Base-by-base conservation (phyloP, 106 monocot genomes). In the Dendrobium catenatum region DNA sequence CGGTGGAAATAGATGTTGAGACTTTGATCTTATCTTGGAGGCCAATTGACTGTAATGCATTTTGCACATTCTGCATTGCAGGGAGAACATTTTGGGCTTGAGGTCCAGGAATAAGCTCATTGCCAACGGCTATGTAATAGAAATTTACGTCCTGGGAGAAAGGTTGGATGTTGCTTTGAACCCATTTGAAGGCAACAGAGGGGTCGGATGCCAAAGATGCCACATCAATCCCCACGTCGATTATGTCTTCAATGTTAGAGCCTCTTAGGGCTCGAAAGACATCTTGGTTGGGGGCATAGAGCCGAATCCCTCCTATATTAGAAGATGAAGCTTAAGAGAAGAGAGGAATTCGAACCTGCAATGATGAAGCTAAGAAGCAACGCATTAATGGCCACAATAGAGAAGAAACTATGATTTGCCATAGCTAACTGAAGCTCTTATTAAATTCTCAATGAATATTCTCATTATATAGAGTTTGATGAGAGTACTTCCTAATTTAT, bases 211-310 rank as follows among this genome's bases (percentile, higher is more conserved):
- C 90, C 5, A 88, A 5, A 27, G 2, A 4, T 19, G 26, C 73
- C 20, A 90, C 80, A 17, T 79, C 54, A n/a, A 7, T 15, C 0
- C 48, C 70, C 22, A 86, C 84, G 58, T 80, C 90, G 22, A 90
- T 68, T 44, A 86, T 42, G 64, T 88, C 77, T 2, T 24, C 41
- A 83, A 88, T 90, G 84, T 68, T 80, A 49, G 85, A 77, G 42
- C 80, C 83, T 1, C 81, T 51, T 2, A 90, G 90, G 42, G 87
- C 85, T 4, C 81, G 31, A 16, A 90, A 81, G 22, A 77, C 29
- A 0, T 20, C 77, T 15, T 47, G 6, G 77, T 81, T 16, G 1
- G 90, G 87, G 27, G 10, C 10, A 72, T 87, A 90, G 68, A 90
- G 41, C 4, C 90, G 37, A 83, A 90, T 85, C 0, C 51, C 11